Evolutionary conservation across 2,329 filamentous ascomycete genomes (phyloP).

Genomic region (Paraconiothyrium brasiliense): DNA sequence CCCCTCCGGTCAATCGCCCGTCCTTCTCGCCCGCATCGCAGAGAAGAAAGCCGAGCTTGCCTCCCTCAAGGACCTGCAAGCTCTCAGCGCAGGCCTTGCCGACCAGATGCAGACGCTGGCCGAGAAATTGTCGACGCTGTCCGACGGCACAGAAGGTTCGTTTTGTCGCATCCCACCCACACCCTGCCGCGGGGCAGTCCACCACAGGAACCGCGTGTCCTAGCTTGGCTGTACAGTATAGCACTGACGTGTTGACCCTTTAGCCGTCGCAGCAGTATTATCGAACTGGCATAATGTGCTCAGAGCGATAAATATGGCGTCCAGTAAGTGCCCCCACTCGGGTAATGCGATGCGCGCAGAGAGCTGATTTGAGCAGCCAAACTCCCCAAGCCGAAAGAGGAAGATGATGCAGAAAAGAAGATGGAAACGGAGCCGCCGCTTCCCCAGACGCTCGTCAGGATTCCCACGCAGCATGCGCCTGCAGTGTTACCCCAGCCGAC

Average conservation of each 20-base stretch:
- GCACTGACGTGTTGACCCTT: constrained; percentile 33
- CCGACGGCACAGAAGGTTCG: constrained; percentile 81
- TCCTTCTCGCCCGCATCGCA: constrained; percentile 77
- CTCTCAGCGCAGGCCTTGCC: constrained; percentile 80
- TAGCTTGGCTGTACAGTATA: background rate
- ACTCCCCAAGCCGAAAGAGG: constrained; percentile 68
- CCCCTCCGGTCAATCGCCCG: constrained; percentile 69
- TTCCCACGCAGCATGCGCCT: constrained; percentile 76
- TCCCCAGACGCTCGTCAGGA: constrained; percentile 84
- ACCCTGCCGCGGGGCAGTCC: constrained; percentile 18
- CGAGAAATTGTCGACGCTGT: constrained; percentile 78
- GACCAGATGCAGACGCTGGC: constrained; percentile 84
- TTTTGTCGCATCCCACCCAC: constrained; percentile 15
- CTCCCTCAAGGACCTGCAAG: constrained; percentile 78
- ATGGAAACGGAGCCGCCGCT: constrained; percentile 61
- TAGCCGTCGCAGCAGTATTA: constrained; percentile 84
- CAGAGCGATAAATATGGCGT: constrained; percentile 86
- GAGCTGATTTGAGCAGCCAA: constrained; percentile 63
- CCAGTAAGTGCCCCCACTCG: constrained; percentile 64
- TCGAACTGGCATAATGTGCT: constrained; percentile 90
- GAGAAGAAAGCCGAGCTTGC: constrained; percentile 88
- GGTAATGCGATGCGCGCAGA: constrained; percentile 1
- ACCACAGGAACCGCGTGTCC: constrained; percentile 12
- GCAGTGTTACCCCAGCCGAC: constrained; percentile 46
- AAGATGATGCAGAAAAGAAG: constrained; percentile 54